These are phyloP conservation scores for Tetraselmis striata DNA, from an alignment of 139 green algal genomes.

Conservation along the genomic window DNA sequence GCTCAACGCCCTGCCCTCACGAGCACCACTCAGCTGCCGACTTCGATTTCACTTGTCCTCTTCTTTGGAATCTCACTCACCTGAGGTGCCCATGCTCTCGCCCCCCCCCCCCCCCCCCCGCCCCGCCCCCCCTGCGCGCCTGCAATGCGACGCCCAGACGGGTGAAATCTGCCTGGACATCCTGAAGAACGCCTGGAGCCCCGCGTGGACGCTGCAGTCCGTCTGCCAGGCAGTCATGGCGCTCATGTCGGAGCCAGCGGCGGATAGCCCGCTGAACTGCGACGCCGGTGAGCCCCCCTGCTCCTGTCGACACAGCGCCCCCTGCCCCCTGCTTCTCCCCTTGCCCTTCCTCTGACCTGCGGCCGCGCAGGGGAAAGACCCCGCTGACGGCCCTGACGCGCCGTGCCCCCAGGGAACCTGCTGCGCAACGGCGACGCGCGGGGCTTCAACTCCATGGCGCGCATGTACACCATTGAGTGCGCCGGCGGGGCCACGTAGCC, in stretches of 20 bases:
- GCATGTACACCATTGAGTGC: constrained; percentile 83
- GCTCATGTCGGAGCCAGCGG: constrained; percentile 73
- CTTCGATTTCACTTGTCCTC: too few species aligned
- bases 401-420: constrained; percentile 92
- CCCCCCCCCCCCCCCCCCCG: too few species aligned
- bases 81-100: too few species aligned
- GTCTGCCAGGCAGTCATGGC: constrained; percentile 87
- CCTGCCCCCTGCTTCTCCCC: neutral
- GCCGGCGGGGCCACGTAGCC: too few species aligned
- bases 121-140: too few species aligned
- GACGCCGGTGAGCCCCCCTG: constrained; percentile 62
- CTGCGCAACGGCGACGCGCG: constrained; percentile 70
- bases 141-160: too few species aligned
- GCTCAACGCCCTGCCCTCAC: too few species aligned
- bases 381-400: too few species aligned
- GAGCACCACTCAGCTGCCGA: too few species aligned
- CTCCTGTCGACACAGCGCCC: too few species aligned
- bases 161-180: constrained; percentile 96
- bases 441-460: constrained; percentile 81
- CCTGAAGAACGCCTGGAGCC: constrained; percentile 88
- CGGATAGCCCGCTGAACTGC: constrained; percentile 90
- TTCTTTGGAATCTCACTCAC: too few species aligned
- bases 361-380: too few species aligned
- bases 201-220: constrained; percentile 87
- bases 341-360: neutral